phyloP scores from a whole-genome alignment of 1,284 basidiomycete genomes.

The Macrocystidia cucumis region DNA sequence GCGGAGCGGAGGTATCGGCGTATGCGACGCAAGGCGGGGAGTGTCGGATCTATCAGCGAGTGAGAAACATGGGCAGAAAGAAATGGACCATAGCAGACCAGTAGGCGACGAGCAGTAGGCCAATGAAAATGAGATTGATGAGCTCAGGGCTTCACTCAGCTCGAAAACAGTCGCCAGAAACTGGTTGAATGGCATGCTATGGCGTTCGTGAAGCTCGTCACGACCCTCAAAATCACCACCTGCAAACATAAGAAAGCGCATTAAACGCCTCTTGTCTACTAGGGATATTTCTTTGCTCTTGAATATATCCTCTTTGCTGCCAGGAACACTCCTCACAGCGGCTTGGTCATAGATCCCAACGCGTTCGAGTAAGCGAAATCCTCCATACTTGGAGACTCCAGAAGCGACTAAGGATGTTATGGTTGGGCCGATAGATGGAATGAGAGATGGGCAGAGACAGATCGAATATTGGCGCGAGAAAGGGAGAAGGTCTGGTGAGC shows the following conservation, averaged over 20 bases:
- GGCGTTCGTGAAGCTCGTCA: constrained; percentile 52
- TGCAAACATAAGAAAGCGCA: constrained; percentile 87
- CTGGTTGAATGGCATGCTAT: constrained; percentile 44
- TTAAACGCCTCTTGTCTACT: constrained; percentile 84
- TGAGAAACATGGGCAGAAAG: constrained; percentile 1
- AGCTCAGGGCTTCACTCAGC: constrained; percentile 48
- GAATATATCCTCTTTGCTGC: constrained; percentile 92
- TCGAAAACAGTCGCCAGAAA: constrained; percentile 61
- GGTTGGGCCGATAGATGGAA: constrained; percentile 75
- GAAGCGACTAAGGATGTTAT: constrained; percentile 79
- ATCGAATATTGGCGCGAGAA: constrained; percentile 78
- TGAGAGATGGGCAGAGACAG: constrained; percentile 76
- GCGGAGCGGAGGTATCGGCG: constrained; percentile 71
- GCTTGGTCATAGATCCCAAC: constrained; percentile 52
- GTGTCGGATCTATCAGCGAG: constrained; percentile 48
- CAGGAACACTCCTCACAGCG: constrained; percentile 65
- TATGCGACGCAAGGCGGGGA: constrained; percentile 59
- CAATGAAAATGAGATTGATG: constrained; percentile 65
- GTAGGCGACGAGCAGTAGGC: constrained; percentile 50
- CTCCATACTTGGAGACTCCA: constrained; percentile 86
- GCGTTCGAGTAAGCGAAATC: constrained; percentile 82
- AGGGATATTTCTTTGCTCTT: constrained; percentile 74
- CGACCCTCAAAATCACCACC: constrained; percentile 66
- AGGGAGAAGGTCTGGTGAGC: constrained; percentile 33
- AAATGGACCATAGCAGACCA: constrained; percentile 31